Evolutionary conservation across 257 asterid species (phyloP).

Genomic region (Penstemon davidsonii): DNA sequence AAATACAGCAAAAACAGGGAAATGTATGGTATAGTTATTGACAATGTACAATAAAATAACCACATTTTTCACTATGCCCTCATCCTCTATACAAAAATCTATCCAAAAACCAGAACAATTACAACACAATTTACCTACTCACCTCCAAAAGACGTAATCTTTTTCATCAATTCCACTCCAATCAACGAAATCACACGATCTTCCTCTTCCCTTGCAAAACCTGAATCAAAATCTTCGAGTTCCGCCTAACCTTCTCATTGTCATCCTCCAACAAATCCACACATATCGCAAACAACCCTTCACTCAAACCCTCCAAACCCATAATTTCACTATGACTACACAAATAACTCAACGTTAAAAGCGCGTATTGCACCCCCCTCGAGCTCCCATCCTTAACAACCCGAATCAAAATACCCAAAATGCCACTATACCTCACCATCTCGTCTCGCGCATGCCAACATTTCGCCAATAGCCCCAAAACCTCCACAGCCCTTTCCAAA

Average conservation of each 20-base stretch:
- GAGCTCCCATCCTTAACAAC: constrained; percentile 71
- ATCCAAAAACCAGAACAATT: constrained; percentile 30
- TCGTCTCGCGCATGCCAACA: constrained; percentile 71
- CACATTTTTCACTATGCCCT: constrained; percentile 34
- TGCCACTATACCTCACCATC: constrained; percentile 52
- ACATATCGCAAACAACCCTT: constrained; percentile 67
- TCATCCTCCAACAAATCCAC: constrained; percentile 77
- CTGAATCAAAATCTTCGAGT: constrained; percentile 69
- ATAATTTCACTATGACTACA: constrained; percentile 59
- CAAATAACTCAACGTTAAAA: constrained; percentile 61
- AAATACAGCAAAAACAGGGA: constrained; percentile 27
- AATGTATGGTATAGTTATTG: constrained; percentile 28
- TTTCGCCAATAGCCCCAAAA: constrained; percentile 74
- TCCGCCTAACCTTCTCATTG: constrained; percentile 78
- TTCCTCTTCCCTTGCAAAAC: constrained; percentile 64
- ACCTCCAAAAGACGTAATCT: constrained; percentile 36
- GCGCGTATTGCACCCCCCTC: constrained; percentile 77
- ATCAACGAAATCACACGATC: constrained; percentile 31
- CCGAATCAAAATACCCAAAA: constrained; percentile 53
- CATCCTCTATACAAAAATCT: constrained; percentile 51
- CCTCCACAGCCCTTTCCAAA: constrained; percentile 84
- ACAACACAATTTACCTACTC: constrained; percentile 30
- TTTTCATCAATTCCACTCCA: constrained; percentile 10
- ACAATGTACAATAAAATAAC: constrained; percentile 45
- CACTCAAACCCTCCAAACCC: constrained; percentile 50